phyloP scores from a whole-genome alignment of 495 filamentous ascomycete genomes.

The Chaetomium tenue region DNA sequence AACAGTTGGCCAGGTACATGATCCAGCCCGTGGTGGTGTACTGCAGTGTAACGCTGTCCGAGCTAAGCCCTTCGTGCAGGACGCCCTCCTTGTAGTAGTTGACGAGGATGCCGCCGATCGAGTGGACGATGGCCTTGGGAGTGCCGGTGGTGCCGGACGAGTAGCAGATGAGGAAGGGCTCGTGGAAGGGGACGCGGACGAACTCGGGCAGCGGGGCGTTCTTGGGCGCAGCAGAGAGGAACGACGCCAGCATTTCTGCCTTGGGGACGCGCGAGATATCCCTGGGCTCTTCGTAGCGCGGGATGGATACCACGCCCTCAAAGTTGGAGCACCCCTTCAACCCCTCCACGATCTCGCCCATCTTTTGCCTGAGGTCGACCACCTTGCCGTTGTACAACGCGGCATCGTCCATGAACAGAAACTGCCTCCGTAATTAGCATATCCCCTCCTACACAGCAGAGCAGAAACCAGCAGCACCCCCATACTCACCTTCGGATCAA shows the following conservation, averaged over 20 bases:
- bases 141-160: constrained; percentile 69
- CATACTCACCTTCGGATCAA: constrained; percentile 56
- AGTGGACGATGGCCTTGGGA: constrained; percentile 76
- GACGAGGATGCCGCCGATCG: constrained; percentile 59
- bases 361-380: constrained; percentile 69
- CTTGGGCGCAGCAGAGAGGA: constrained; percentile 48
- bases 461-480: neutral
- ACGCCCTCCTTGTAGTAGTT: constrained; percentile 59
- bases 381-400: constrained; percentile 76
- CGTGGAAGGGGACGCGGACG: constrained; percentile 60
- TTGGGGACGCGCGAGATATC: constrained; percentile 58
- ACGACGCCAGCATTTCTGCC: constrained; percentile 52
- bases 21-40: constrained; percentile 77
- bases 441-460: neutral
- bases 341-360: constrained; percentile 61
- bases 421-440: constrained; percentile 34
- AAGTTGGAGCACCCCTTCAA: constrained; percentile 60
- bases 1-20: constrained; percentile 67
- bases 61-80: constrained; percentile 56
- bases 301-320: constrained; percentile 61
- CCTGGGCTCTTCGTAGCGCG: constrained; percentile 58
- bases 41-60: constrained; percentile 53
- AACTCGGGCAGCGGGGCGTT: constrained; percentile 46
- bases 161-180: constrained; percentile 72
- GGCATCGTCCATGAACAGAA: constrained; percentile 74